Percentiles rank a stretch among this genome's conserved stretches.
phyloP scores from a whole-genome alignment of 768 basidiomycete species.

The Suillus subaureus region DNA sequence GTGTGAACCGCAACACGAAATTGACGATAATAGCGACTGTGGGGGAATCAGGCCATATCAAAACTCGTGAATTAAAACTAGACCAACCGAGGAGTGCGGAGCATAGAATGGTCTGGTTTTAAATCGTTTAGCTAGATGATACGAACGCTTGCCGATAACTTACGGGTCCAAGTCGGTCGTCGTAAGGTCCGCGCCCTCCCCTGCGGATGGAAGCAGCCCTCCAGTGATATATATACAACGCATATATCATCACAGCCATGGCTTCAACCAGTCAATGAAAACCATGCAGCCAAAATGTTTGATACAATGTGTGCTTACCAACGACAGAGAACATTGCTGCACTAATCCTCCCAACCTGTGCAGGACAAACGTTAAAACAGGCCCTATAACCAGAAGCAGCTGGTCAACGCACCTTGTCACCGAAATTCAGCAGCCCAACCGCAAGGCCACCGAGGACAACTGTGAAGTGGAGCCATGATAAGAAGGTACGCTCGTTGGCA shows the following conservation, averaged over 20 bases:
- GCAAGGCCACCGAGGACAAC: constrained; percentile 96
- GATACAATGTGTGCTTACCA: constrained; percentile 52
- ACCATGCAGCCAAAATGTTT: not conserved
- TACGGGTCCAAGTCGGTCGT: constrained; percentile 94
- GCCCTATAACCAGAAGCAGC: not conserved
- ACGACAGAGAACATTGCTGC: constrained; percentile 96
- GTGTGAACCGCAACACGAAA: constrained; percentile 80
- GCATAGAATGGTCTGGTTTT: constrained; percentile 75
- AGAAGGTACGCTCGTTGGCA: constrained; percentile 92
- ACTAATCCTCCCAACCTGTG: constrained; percentile 89
- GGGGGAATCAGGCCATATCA: constrained; percentile 2
- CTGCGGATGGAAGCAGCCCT: constrained; percentile 89
- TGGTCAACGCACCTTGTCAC: constrained; percentile 71
- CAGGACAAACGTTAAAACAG: constrained; percentile 4
- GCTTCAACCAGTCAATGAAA: constrained; percentile 48
- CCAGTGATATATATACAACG: constrained; percentile 95
- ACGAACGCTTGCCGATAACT: constrained; percentile 39
- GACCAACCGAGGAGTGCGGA: constrained; percentile 73
- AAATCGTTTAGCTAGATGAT: constrained; percentile 14
- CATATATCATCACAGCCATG: constrained; percentile 97
- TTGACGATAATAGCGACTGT: constrained; percentile 84
- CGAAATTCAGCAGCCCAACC: constrained; percentile 96
- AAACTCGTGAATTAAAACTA: not conserved
- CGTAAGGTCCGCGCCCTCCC: constrained; percentile 93
- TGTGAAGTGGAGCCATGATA: constrained; percentile 98